These are phyloP conservation scores for Amanita pallidorosea DNA, from an alignment of 768 basidiomycete species.

Conservation along the genomic window DNA sequence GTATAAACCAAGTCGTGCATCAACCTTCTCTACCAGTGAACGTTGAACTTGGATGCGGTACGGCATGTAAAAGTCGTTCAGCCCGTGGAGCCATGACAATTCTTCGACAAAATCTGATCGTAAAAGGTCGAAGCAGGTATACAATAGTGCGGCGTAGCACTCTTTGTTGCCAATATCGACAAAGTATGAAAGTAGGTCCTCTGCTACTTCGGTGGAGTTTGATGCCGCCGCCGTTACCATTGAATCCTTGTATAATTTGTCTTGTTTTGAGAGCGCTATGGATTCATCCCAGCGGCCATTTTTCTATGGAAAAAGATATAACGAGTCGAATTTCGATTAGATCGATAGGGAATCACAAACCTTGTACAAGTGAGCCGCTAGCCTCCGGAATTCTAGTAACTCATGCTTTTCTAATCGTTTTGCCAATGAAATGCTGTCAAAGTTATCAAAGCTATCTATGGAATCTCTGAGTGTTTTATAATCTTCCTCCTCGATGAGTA, in stretches of 20 bases:
- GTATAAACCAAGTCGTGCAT: conserved; percentile 3
- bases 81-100: conserved; percentile 90
- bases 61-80: conserved; percentile 98
- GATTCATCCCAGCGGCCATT: conserved; percentile 95
- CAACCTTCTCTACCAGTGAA: conserved; percentile 64
- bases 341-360: conserved; percentile 23
- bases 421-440: conserved; percentile 84
- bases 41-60: conserved; percentile 86
- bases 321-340: not conserved
- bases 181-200: conserved; percentile 93
- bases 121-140: conserved; percentile 91
- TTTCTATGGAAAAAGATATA: conserved; percentile 47
- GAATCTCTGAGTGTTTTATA: conserved; percentile 96
- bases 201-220: conserved; percentile 76
- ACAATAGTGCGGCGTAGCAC: conserved; percentile 87
- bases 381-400: conserved; percentile 86
- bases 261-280: conserved; percentile 88
- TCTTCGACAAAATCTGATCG: conserved; percentile 90
- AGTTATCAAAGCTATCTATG: conserved; percentile 97
- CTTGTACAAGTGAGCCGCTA: conserved; percentile 96
- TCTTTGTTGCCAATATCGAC: conserved; percentile 99
- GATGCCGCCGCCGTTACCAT: conserved; percentile 90
- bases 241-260: conserved; percentile 95
- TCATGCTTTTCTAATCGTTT: conserved; percentile 81
- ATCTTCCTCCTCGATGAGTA: conserved; percentile 99